A percentile compares a stretch with the other conserved stretches of the same genome.
phyloP scores from a whole-genome alignment of 2,329 filamentous ascomycete species.

The Ophiostoma fasciatum region DNA sequence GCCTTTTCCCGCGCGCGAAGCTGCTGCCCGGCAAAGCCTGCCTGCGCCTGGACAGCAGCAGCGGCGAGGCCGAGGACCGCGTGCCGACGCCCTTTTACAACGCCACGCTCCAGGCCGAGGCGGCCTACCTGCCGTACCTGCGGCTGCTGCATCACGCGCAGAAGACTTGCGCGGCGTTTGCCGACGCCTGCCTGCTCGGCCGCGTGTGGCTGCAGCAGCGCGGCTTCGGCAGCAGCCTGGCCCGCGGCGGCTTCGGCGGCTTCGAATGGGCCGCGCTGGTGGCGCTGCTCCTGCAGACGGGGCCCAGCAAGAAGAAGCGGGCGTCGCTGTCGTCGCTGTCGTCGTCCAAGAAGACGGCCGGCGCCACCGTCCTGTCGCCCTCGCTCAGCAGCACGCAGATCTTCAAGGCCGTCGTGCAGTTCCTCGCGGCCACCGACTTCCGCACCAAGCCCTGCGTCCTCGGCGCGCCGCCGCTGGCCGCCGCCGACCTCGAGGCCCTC shows the following conservation, averaged over 20 bases:
- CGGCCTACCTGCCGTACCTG: constrained; percentile 57
- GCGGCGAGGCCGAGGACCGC: constrained; percentile 27
- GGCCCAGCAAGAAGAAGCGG: constrained; percentile 38
- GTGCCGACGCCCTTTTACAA: constrained; percentile 75
- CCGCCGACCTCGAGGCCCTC: constrained; percentile 21
- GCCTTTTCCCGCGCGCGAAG: constrained; percentile 56
- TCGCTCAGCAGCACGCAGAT: constrained; percentile 84
- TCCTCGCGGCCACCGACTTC: constrained; percentile 61
- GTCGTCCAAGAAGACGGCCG: constrained; percentile 13
- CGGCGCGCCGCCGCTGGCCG: constrained; percentile 28
- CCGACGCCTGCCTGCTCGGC: constrained; percentile 74
- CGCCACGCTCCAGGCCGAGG: constrained; percentile 65
- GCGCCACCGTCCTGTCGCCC: constrained; percentile 51
- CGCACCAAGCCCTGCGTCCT: constrained; percentile 48
- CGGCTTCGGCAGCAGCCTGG: constrained; percentile 56
- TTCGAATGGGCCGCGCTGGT: constrained; percentile 82
- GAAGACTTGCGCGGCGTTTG: constrained; percentile 56
- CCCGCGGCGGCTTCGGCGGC: constrained; percentile 72
- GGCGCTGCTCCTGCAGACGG: constrained; percentile 66
- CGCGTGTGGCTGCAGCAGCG: constrained; percentile 81
- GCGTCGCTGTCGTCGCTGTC: constrained; percentile 31
- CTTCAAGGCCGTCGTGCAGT: constrained; percentile 89
- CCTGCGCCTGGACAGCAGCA: constrained; percentile 38
- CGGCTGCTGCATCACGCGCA: constrained; percentile 57
- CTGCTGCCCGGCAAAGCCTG: constrained; percentile 56